Percentiles rank a stretch among this genome's conserved stretches.
These are phyloP conservation scores for Fusarium luffae DNA, from an alignment of 2,329 filamentous ascomycete genomes.

Conservation along the genomic window DNA sequence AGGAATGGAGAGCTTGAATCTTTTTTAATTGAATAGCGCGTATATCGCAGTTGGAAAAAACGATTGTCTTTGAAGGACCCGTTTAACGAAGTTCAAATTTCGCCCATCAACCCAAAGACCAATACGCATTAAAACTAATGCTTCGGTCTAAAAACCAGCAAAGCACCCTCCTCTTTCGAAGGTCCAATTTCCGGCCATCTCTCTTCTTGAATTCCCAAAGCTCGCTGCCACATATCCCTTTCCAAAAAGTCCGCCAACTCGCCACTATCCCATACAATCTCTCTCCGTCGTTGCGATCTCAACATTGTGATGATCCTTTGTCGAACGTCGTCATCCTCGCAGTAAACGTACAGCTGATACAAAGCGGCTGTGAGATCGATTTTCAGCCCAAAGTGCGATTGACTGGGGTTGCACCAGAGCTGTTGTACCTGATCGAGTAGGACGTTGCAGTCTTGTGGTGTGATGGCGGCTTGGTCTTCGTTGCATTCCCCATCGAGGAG, in stretches of 20 bases:
- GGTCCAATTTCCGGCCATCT: conserved; percentile 18
- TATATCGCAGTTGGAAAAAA: not conserved
- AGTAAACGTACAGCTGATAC: conserved; percentile 14
- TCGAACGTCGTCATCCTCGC: not conserved
- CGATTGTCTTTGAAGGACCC: too few species aligned
- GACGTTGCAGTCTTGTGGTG: not conserved
- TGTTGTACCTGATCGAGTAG: conserved; percentile 1
- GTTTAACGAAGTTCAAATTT: not conserved
- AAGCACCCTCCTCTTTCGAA: not conserved
- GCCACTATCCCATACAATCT: conserved; percentile 7
- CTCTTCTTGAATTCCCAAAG: not conserved
- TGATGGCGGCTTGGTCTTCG: not conserved
- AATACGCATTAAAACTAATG: not conserved
- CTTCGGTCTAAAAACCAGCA: conserved; percentile 5
- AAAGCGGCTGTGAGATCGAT: conserved; percentile 7
- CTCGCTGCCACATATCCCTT: not conserved
- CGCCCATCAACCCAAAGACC: fast-evolving
- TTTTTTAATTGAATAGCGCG: not conserved
- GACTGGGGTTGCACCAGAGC: conserved; percentile 2
- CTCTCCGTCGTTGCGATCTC: not conserved
- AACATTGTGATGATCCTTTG: not conserved
- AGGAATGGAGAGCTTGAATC: too few species aligned
- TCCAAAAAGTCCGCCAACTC: conserved; percentile 11
- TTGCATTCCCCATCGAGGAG: not conserved
- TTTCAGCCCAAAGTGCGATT: conserved; percentile 7